Conservation (phyloP, 805 yeast genomes). For the Metschnikowia anglica region DNA sequence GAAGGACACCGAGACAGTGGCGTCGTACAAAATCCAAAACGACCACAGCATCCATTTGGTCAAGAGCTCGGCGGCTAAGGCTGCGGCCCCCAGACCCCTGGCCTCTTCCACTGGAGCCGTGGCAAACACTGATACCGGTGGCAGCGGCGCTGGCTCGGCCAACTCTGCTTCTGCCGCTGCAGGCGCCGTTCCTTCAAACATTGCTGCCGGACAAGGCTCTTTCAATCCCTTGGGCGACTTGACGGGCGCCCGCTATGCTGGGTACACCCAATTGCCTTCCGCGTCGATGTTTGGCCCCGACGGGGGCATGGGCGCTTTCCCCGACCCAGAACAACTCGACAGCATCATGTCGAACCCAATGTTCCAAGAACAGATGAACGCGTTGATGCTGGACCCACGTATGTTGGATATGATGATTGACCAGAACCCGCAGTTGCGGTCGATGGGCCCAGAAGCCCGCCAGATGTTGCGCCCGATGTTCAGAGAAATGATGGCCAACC, state of each 20-base stretch:
- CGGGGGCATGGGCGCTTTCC: constrained; percentile 78
- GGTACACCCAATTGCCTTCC: constrained; percentile 82
- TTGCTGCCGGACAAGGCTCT: constrained; percentile 85
- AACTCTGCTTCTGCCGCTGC: constrained; percentile 20
- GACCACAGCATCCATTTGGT: constrained; percentile 91
- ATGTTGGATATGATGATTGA: constrained; percentile 80
- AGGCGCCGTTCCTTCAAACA: constrained; percentile 62
- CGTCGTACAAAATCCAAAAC: constrained; percentile 72
- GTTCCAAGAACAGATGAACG: constrained; percentile 78
- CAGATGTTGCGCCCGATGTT: constrained; percentile 82
- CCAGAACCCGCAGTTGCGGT: constrained; percentile 79
- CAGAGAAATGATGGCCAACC: constrained; percentile 69
- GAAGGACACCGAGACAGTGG: constrained; percentile 76
- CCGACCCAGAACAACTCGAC: constrained; percentile 72
- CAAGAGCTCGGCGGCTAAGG: constrained; percentile 52
- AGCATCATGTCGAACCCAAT: constrained; percentile 78
- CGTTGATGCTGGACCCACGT: constrained; percentile 82
- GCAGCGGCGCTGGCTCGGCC: constrained; percentile 3
- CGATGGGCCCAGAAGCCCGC: constrained; percentile 87
- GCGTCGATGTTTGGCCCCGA: constrained; percentile 92
- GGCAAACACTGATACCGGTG: not conserved
- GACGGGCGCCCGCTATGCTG: constrained; percentile 96
- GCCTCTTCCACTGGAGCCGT: not conserved
- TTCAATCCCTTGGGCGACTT: constrained; percentile 89
- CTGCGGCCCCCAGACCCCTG: constrained; percentile 10